phyloP scores from a whole-genome alignment of 495 filamentous ascomycete species.

The Bathelium albidoporum region DNA sequence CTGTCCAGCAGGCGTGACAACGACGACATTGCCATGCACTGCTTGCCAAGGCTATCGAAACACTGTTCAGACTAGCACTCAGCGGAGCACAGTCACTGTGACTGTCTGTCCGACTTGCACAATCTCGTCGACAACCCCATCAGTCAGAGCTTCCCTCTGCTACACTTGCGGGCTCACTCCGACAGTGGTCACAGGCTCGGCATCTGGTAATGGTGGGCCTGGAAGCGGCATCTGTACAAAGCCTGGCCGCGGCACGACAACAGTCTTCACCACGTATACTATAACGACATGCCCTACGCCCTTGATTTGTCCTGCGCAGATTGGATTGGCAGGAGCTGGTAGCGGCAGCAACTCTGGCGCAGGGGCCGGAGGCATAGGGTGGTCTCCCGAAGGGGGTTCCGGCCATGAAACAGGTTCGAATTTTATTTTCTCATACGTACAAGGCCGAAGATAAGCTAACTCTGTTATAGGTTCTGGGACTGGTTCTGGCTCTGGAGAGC shows the following conservation, averaged over 20 bases:
- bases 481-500: not conserved
- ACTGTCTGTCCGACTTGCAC: not conserved
- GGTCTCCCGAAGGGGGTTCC: not conserved
- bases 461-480: constrained; percentile 7
- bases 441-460: constrained; percentile 9
- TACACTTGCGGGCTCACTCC: constrained; percentile 16
- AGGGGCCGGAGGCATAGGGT: not conserved
- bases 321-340: constrained; percentile 8
- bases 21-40: not conserved
- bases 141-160: constrained; percentile 4
- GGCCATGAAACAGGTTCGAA: not conserved
- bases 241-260: constrained; percentile 7
- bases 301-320: constrained; percentile 11
- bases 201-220: not conserved
- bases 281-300: constrained; percentile 14
- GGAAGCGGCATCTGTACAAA: not conserved
- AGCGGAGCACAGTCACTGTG: not conserved
- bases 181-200: constrained; percentile 3
- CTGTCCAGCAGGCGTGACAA: not conserved
- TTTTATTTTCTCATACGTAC: too few relatives aligned
- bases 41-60: not conserved
- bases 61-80: not conserved
- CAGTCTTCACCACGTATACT: constrained; percentile 15
- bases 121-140: not conserved
- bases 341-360: not conserved